Evolutionary conservation across 2,329 filamentous ascomycete species (phyloP).

Genomic region (Xylariaceae sp.): DNA sequence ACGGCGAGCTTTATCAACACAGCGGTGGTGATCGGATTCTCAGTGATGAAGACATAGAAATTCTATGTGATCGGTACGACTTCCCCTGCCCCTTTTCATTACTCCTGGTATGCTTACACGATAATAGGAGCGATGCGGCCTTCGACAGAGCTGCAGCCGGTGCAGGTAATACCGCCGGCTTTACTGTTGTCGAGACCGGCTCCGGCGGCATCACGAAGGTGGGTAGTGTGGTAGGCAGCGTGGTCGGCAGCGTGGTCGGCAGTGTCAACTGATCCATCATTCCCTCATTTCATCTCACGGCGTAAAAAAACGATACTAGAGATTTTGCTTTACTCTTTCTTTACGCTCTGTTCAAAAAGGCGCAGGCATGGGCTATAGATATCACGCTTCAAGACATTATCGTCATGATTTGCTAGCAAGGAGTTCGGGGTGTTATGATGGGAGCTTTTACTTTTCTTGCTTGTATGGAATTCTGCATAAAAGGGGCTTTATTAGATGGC

Average conservation of each 20-base stretch:
- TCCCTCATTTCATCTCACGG: too few species aligned
- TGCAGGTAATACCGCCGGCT: constrained; percentile 64
- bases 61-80: constrained; percentile 65
- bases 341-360: too few species aligned
- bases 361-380: constrained; percentile 8
- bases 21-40: constrained; percentile 61
- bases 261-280: too few species aligned
- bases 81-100: background rate
- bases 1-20: constrained; percentile 61
- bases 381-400: constrained; percentile 1
- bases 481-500: too few species aligned
- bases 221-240: background rate
- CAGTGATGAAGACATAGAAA: constrained; percentile 68
- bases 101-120: constrained; percentile 10
- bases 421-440: background rate
- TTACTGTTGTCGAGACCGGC: constrained; percentile 75
- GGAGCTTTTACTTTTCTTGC: too few species aligned
- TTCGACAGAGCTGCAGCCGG: constrained; percentile 72
- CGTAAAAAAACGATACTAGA: too few species aligned
- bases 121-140: constrained; percentile 49
- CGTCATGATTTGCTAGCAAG: background rate
- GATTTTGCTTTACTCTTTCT: too few species aligned
- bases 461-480: too few species aligned
- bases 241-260: too few species aligned
- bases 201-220: constrained; percentile 44